These are phyloP conservation scores for Epichloe bromicola DNA, from an alignment of 2,329 filamentous ascomycete species.

Conservation along the genomic window DNA sequence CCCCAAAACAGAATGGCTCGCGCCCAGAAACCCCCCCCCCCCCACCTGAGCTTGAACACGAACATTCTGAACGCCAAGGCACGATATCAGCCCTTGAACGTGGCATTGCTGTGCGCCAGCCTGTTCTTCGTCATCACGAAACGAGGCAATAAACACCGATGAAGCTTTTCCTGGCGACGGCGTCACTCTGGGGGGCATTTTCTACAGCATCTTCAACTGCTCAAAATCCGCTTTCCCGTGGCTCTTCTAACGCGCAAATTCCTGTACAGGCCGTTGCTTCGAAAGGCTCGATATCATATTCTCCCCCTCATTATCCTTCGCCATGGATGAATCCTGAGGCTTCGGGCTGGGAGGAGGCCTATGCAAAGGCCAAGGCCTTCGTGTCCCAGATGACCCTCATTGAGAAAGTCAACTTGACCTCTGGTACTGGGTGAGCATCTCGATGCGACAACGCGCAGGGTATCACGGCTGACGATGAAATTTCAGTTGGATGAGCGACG, in stretches of 20 bases:
- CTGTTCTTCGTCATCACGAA: too few relatives aligned
- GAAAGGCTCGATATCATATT: slow-evolving; percentile 21
- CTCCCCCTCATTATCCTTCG: slow-evolving; percentile 63
- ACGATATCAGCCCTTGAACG: not conserved
- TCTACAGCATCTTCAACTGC: not conserved
- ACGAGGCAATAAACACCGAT: not conserved
- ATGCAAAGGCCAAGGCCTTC: slow-evolving; percentile 62
- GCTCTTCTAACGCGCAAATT: slow-evolving; percentile 12
- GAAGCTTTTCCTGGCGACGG: not conserved
- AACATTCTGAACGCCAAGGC: not conserved
- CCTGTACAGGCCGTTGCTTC: slow-evolving; percentile 10
- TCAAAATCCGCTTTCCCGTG: not conserved
- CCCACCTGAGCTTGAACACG: not conserved
- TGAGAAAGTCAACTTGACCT: slow-evolving; percentile 93
- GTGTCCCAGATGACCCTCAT: slow-evolving; percentile 70
- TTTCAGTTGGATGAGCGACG: slow-evolving; percentile 38
- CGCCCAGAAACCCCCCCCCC: not conserved
- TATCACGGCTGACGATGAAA: not conserved
- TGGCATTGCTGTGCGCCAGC: not conserved
- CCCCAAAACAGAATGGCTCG: not conserved
- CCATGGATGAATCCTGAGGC: slow-evolving; percentile 72
- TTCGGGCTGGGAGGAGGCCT: slow-evolving; percentile 61
- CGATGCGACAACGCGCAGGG: slow-evolving; percentile 6
- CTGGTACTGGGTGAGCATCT: slow-evolving; percentile 59
- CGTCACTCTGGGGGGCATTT: not conserved